Evolutionary conservation across 129 eudicot genomes (phyloP), one percentile per base, ranked within the genome.

Genomic region (Flaveria trinervia): DNA sequence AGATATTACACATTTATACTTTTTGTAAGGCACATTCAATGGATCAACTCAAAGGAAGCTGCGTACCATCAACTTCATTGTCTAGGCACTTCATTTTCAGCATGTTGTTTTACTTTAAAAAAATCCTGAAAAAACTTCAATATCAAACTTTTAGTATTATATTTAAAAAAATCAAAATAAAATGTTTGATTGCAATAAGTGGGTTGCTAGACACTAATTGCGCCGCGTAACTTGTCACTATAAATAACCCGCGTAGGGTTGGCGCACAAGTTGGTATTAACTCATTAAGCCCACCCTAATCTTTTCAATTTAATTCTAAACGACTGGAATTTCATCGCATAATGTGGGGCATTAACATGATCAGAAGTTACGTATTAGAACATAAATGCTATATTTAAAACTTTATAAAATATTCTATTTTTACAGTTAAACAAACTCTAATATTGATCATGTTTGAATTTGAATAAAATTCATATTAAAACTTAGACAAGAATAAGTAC

Each of bases 1-100:
- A 74, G 80, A 80, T 73, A 80, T 80, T 44, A 74, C 73, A 41
- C 79, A 9, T 67, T 23, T 30, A 67, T 80, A 41, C 79, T 15
- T 67, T 23, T 30, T 73, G 80, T 28, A 67, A 67, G 64, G 75
- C 84, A 80, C 80, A 74, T 74, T 80, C 75, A 75, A 46, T 80
- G 84, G 84, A 65, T 67, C 75, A 74, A 25, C 61, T 17, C 65
- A 56, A 67, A 44, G 80, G 80, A 80, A 74, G 79, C 84, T 80
- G 80, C 84, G 33, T 44, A 67, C 80, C 84, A 74, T 73, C 52
- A 80, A 73, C 75, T 80, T 74, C 64, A 73, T 70, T 80, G 84
- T 67, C 64, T 74, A 17, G 52, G 69, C 61, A 65, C 59, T 52
- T 56, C 48, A 30, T 57, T 74, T 41, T 57, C 6, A 50, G 45